Base-by-base conservation (phyloP, 495 filamentous ascomycete species). In the Penicillium dipodomyicola region DNA sequence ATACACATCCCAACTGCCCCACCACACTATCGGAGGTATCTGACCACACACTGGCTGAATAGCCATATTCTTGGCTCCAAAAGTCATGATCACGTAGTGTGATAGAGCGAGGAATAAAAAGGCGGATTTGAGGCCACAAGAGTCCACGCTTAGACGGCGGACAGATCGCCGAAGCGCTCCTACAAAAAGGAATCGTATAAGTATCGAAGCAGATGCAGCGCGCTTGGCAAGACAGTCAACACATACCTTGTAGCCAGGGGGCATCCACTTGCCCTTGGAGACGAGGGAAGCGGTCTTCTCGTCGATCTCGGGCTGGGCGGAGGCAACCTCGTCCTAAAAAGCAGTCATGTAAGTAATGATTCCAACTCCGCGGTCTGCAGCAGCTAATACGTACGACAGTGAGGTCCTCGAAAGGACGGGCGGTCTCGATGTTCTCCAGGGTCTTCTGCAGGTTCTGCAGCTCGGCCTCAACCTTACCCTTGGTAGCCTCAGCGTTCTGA, bases 151-250 rank as follows among this genome's bases (percentile, higher is more conserved):
- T 95, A 97, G 64, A 97, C 79, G 54, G 96, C 73, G 56, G 92
- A 91, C 62, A 97, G 85, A 72, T 97, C 91, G 81, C 93, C 93
- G 82, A 97, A 97, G 85, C 90, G 96, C 86, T 97, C 93, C 92
- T 96, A 64, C 47, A 65, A 35, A 46, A 20, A 17, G 11, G 39
- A 41, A 39, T 4, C 3, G 30, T n/a, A 48, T 53, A 15, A 61
- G 51, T 23, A 49, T 32, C 17, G 29, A 29, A 4, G 15, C 22
- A 12, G 17, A 9, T 11, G 9, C n/a, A 25, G 5, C 17, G 17
- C 2, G 22, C 1, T 17, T 4, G 32, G 17, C 19, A 17, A 15
- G 41, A 27, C 17, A n/a, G 15, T n/a, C 3, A 40, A 12, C 59
- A 78, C 84, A 58, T 76, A 91, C 92, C 91, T 96, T 96, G 87